Percentiles rank a stretch among this genome's conserved stretches.
Conservation (phyloP, 345 rosid genomes). For the Kernera saxatilis region DNA sequence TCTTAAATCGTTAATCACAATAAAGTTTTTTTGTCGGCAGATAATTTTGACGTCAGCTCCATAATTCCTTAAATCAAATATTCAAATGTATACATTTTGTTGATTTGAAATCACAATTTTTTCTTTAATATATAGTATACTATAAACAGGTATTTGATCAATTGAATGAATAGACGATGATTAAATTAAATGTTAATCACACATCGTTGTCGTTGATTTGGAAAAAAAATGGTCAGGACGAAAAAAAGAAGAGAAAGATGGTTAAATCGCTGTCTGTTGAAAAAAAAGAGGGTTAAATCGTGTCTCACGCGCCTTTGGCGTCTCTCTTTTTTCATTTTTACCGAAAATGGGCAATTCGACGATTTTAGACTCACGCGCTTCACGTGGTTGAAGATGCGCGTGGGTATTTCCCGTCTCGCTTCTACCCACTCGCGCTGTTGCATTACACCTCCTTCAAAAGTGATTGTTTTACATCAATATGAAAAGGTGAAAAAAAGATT, state of each 20-base stretch:
- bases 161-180: neutral
- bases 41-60: conserved; percentile 2
- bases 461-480: too few species aligned
- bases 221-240: neutral
- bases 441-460: conserved; percentile 6
- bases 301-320: neutral
- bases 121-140: neutral
- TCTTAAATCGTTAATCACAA: neutral
- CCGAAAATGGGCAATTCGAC: neutral
- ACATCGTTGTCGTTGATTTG: neutral
- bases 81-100: neutral
- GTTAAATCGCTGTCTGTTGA: too few species aligned
- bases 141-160: neutral
- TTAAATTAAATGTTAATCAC: neutral
- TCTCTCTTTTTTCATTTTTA: neutral
- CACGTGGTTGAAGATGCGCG: neutral
- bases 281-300: too few species aligned
- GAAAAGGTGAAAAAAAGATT: neutral
- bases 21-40: conserved; percentile 25
- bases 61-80: neutral
- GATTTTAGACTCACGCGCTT: neutral
- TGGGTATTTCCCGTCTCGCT: neutral
- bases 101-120: neutral
- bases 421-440: neutral
- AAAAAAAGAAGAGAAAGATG: neutral